phyloP scores from a whole-genome alignment of 2,329 filamentous ascomycete species.

The Ceratocystis huliohia region DNA sequence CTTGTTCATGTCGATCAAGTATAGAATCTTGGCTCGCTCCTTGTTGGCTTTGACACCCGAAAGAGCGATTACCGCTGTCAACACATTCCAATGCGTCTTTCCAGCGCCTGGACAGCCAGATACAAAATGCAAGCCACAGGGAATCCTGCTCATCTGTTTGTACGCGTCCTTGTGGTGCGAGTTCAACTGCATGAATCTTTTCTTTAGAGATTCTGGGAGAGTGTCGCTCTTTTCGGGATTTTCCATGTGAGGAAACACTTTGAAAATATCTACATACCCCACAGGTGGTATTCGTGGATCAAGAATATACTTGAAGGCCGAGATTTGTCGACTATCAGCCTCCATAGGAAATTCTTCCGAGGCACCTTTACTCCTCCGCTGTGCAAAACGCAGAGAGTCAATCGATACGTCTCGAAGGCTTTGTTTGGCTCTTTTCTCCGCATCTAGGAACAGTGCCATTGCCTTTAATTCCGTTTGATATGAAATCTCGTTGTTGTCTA shows the following conservation, averaged over 20 bases:
- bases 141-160: slow-evolving; percentile 28
- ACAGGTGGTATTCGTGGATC: slow-evolving; percentile 25
- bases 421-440: not conserved
- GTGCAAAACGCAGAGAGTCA: not conserved
- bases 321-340: slow-evolving; percentile 9
- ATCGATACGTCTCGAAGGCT: slow-evolving; percentile 12
- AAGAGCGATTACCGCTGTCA: slow-evolving; percentile 31
- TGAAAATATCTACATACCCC: slow-evolving; percentile 24
- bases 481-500: slow-evolving; percentile 15
- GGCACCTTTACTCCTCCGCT: not conserved
- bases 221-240: slow-evolving; percentile 23
- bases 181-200: slow-evolving; percentile 29
- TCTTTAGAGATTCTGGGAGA: slow-evolving; percentile 25
- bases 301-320: slow-evolving; percentile 28
- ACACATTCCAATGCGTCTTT: slow-evolving; percentile 37
- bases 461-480: slow-evolving; percentile 16
- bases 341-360: not conserved
- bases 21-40: slow-evolving; percentile 29
- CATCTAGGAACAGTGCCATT: slow-evolving; percentile 18
- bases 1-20: slow-evolving; percentile 37
- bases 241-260: slow-evolving; percentile 28
- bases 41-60: not conserved
- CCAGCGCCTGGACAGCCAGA: slow-evolving; percentile 38
- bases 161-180: slow-evolving; percentile 31
- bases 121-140: slow-evolving; percentile 34